Conservation (phyloP, 2,329 filamentous ascomycete species). For the Ceratocystis eucalypticola region DNA sequence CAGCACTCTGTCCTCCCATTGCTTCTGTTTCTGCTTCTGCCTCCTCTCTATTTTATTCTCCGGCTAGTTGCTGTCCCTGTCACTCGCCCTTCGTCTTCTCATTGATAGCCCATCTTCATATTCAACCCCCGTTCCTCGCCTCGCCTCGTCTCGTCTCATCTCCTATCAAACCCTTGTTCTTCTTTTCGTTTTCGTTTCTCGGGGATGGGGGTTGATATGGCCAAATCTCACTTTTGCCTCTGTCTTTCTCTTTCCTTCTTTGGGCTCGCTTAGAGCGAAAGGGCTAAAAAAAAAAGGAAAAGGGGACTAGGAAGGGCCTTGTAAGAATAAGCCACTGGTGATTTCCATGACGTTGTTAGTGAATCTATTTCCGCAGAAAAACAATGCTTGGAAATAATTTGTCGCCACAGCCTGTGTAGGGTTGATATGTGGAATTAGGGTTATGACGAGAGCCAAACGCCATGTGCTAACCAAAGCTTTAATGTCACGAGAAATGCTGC, state of each 20-base stretch:
- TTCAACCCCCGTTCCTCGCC: background rate
- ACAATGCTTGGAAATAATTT: background rate
- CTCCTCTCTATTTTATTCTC: background rate
- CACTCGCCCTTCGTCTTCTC: background rate
- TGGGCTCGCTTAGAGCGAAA: background rate
- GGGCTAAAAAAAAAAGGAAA: background rate
- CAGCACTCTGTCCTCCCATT: background rate
- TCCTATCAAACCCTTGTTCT: background rate
- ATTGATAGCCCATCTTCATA: background rate
- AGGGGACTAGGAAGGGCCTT: background rate
- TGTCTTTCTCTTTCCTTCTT: background rate
- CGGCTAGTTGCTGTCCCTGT: background rate
- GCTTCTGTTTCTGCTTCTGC: background rate
- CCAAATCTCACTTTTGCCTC: background rate
- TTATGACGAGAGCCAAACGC: background rate
- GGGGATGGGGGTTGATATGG: background rate
- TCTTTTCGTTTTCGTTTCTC: background rate
- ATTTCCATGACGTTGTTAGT: background rate
- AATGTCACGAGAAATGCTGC: background rate
- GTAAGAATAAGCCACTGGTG: background rate
- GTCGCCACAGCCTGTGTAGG: background rate
- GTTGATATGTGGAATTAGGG: background rate
- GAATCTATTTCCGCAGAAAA: too few relatives aligned
- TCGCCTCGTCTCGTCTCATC: conserved; percentile 5
- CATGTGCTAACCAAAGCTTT: too few relatives aligned